Evolutionary conservation across 768 basidiomycete species (phyloP).

Genomic region (Macrocybe gigantea): DNA sequence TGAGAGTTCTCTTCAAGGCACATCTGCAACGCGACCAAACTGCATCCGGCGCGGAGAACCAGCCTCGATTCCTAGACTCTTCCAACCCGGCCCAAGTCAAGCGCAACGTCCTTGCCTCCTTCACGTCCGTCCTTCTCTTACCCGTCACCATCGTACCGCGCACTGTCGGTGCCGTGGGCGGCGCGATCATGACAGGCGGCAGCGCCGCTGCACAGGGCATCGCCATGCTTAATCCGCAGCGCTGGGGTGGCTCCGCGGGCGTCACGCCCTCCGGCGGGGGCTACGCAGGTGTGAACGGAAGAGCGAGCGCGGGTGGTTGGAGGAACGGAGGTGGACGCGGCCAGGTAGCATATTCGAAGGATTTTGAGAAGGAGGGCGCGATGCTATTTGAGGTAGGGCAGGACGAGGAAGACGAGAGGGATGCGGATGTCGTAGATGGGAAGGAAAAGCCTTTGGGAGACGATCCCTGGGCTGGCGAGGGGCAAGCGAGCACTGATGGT

Average conservation of each 20-base stretch:
- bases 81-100: slow-evolving; percentile 91
- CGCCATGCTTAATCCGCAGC: slow-evolving; percentile 84
- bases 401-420: slow-evolving; percentile 29
- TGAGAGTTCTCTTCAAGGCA: not conserved
- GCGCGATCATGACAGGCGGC: slow-evolving; percentile 63
- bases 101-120: slow-evolving; percentile 87
- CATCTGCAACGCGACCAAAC: slow-evolving; percentile 4
- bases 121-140: slow-evolving; percentile 81
- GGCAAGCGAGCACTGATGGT: slow-evolving; percentile 2
- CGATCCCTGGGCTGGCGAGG: slow-evolving; percentile 8
- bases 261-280: not conserved
- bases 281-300: slow-evolving; percentile 4
- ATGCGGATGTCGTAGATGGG: slow-evolving; percentile 12
- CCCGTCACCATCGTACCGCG: slow-evolving; percentile 97
- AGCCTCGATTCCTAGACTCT: slow-evolving; percentile 70
- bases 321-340: slow-evolving; percentile 9
- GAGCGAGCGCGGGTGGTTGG: slow-evolving; percentile 15
- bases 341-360: slow-evolving; percentile 24
- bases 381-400: slow-evolving; percentile 49
- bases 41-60: slow-evolving; percentile 5
- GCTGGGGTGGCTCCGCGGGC: slow-evolving; percentile 58
- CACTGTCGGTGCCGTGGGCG: slow-evolving; percentile 64
- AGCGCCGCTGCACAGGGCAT: slow-evolving; percentile 79
- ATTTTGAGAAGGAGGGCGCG: slow-evolving; percentile 32
- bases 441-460: slow-evolving; percentile 20